Evolutionary conservation across 768 basidiomycete genomes (phyloP).

Genomic region (Chalciporus piperatus): DNA sequence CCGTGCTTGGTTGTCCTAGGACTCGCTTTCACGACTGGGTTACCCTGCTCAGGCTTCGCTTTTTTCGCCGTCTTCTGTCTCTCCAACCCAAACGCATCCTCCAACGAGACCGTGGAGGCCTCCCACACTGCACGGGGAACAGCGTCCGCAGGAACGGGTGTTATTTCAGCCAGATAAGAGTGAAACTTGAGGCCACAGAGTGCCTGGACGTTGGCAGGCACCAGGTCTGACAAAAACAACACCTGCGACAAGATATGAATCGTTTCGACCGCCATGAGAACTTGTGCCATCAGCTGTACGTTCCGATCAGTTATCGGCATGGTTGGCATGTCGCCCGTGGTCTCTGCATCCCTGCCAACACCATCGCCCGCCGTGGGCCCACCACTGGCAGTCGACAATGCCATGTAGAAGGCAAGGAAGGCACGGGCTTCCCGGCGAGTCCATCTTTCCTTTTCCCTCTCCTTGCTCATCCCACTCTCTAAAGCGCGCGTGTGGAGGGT

Average conservation of each 20-base stretch:
- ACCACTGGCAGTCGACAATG: not conserved
- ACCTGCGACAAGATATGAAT: constrained; percentile 61
- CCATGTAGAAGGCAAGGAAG: constrained; percentile 51
- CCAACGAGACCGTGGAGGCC: constrained; percentile 46
- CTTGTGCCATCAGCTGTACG: constrained; percentile 67
- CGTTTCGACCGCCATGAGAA: constrained; percentile 54
- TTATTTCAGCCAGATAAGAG: constrained; percentile 39
- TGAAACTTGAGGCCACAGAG: constrained; percentile 68
- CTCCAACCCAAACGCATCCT: constrained; percentile 48
- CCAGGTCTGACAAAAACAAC: constrained; percentile 49
- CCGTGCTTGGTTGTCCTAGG: constrained; percentile 14
- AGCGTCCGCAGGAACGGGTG: constrained; percentile 15
- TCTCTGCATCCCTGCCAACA: constrained; percentile 14
- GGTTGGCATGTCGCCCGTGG: constrained; percentile 3
- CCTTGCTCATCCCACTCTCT: constrained; percentile 48
- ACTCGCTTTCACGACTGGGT: constrained; percentile 19
- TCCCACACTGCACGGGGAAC: constrained; percentile 42
- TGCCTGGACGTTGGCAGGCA: constrained; percentile 43
- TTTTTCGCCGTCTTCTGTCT: constrained; percentile 44
- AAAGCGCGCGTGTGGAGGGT: constrained; percentile 49
- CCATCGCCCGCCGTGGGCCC: constrained; percentile 16
- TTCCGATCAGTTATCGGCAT: constrained; percentile 51
- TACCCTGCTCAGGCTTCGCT: constrained; percentile 18
- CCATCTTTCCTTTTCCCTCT: constrained; percentile 70
- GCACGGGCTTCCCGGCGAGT: constrained; percentile 57